Evolutionary conservation across 495 filamentous ascomycete species (phyloP).

Genomic region (Hyaloscypha hepaticicola): DNA sequence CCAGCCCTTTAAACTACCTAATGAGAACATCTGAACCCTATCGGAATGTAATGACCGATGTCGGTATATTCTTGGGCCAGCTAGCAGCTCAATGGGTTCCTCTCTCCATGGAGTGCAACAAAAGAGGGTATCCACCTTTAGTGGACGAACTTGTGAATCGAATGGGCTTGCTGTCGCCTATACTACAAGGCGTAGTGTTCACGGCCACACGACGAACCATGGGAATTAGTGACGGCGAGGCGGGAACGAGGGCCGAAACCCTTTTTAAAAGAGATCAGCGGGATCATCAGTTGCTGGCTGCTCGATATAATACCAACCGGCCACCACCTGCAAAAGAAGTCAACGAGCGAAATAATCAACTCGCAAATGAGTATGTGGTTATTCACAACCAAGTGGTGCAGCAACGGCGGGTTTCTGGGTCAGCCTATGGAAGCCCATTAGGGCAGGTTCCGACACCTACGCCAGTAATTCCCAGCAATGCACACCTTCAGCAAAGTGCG

Average conservation of each 20-base stretch:
- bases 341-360: constrained; percentile 23
- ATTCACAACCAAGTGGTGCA: constrained; percentile 11
- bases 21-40: constrained; percentile 31
- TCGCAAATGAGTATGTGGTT: constrained; percentile 20
- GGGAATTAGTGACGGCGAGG: constrained; percentile 28
- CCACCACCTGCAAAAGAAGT: constrained; percentile 37
- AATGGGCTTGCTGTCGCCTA: constrained; percentile 53
- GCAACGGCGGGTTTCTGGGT: background rate
- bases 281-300: constrained; percentile 28
- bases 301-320: constrained; percentile 22
- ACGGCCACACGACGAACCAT: constrained; percentile 47
- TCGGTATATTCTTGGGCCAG: constrained; percentile 38
- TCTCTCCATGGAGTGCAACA: constrained; percentile 36
- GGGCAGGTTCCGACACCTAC: constrained; percentile 8
- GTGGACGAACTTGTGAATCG: constrained; percentile 54
- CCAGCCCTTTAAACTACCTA: constrained; percentile 38
- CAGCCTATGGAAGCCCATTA: background rate
- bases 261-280: constrained; percentile 41
- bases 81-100: constrained; percentile 35
- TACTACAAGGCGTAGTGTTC: constrained; percentile 60
- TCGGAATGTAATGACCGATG: constrained; percentile 31
- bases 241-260: constrained; percentile 36
- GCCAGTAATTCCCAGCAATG: constrained; percentile 12
- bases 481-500: background rate
- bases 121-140: constrained; percentile 54